Base-by-base conservation (phyloP, 192 early-diverging fungal species). In the Coemansia sp. region DNA sequence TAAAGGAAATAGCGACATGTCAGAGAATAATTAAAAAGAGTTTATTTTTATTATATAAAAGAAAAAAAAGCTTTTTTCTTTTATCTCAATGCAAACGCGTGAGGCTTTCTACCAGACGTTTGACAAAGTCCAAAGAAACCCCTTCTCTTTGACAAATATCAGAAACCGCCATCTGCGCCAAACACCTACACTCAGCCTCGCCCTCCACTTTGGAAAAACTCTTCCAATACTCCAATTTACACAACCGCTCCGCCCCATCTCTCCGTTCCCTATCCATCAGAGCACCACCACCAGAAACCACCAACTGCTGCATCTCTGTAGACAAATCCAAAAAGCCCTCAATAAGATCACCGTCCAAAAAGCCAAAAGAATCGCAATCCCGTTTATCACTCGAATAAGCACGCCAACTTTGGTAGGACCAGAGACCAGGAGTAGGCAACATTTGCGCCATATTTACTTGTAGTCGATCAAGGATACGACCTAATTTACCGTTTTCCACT, bases 261-360 rank as follows among this genome's bases (percentile, higher is more conserved):
- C 12, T 17, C 3, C 61, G 61, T 1, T 53, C 45, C 45, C 56
- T 28, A n/a, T 2, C 6, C 8, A 39, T 18, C 15, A 43, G 22
- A 7, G 34, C 35, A 28, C 68, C 38, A 22, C 71, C 75, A 12
- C 81, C 81, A 61, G 53, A 32, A 58, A 78, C 71, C 18, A 85
- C 74, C 45, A 79, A 55, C 43, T 55, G 52, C 71, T 82, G 79
- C 36, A 65, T 73, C 28, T 89, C 87, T 2, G 55, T 72, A 0
- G 82, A 65, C 65, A 96, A 71, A 63, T 94, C 92, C 61, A 95
- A 65, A 59, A 93, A 97, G 51, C 76, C 68, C 75, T 96, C 94
- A n/a, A 99, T 87, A 55, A 99, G 67, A 73, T 97, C 96, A 4
- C 97, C 97, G 74, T 99, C 96, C 48, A 99, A 74, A 65, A 92